These are phyloP conservation scores for Ichthyophthirius multifiliis DNA, from an alignment of 169 alveolate species.

Conservation along the genomic window DNA sequence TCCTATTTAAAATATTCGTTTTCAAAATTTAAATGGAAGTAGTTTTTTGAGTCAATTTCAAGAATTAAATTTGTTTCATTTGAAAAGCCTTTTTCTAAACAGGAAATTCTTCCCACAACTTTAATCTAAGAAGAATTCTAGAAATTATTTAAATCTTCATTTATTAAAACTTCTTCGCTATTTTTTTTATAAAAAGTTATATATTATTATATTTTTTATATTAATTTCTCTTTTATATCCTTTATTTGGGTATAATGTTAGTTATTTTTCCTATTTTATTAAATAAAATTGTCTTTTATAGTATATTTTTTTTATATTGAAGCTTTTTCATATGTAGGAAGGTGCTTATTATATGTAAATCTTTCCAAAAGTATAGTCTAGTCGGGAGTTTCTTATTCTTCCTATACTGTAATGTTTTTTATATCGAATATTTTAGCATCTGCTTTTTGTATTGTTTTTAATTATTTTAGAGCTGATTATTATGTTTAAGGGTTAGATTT, in stretches of 20 bases:
- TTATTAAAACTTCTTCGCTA: background rate
- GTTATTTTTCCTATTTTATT: background rate
- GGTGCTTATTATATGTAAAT: too few species aligned
- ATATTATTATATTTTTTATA: background rate
- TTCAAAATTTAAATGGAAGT: background rate
- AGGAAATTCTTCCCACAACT: background rate
- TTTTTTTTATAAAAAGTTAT: background rate
- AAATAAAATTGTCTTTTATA: background rate
- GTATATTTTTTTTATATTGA: background rate
- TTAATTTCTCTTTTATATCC: background rate
- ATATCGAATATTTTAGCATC: background rate
- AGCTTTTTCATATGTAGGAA: too few species aligned
- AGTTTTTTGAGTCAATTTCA: background rate
- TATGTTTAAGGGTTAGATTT: background rate
- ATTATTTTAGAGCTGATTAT: background rate
- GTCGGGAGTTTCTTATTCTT: too few species aligned
- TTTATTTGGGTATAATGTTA: background rate
- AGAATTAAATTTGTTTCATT: background rate
- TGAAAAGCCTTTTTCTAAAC: background rate
- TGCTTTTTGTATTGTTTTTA: background rate
- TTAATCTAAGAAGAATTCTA: background rate
- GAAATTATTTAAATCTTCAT: background rate
- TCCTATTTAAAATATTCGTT: background rate
- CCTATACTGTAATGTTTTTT: background rate
- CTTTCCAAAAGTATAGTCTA: too few species aligned